phyloP scores from a whole-genome alignment of 768 basidiomycete genomes.

The Lepiota venenata region DNA sequence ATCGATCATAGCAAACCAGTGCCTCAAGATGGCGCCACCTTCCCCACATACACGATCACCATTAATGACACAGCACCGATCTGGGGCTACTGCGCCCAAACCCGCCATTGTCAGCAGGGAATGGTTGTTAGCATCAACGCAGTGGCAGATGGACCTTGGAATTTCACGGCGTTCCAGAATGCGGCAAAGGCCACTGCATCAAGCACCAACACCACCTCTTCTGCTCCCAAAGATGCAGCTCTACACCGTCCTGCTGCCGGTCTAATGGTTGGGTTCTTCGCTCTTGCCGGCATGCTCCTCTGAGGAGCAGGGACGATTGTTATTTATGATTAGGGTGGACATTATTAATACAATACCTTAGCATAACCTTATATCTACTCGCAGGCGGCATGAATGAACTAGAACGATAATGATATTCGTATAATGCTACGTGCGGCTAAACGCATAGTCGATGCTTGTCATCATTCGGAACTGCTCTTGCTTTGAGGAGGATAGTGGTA shows the following conservation, averaged over 20 bases:
- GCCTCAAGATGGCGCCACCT: constrained; percentile 39
- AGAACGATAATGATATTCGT: too few relatives aligned
- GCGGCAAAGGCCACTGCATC: constrained; percentile 21
- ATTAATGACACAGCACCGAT: constrained; percentile 53
- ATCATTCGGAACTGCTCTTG: too few relatives aligned
- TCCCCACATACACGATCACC: constrained; percentile 45
- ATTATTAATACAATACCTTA: too few relatives aligned
- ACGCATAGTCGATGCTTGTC: too few relatives aligned
- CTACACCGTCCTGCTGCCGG: not conserved
- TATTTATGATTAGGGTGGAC: too few relatives aligned
- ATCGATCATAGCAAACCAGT: not conserved
- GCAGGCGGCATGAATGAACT: too few relatives aligned
- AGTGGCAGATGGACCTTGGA: constrained; percentile 44
- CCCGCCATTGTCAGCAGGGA: constrained; percentile 48
- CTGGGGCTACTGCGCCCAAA: constrained; percentile 58
- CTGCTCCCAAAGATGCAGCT: not conserved
- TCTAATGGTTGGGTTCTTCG: not conserved
- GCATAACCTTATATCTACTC: too few relatives aligned
- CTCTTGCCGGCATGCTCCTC: not conserved
- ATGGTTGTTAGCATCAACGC: constrained; percentile 70
- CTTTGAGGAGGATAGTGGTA: not conserved
- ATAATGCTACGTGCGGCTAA: too few relatives aligned
- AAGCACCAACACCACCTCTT: constrained; percentile 11
- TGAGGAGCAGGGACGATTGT: not conserved
- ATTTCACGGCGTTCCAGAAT: constrained; percentile 43